phyloP scores from a whole-genome alignment of 2,329 filamentous ascomycete species.

The Nemania sp. region DNA sequence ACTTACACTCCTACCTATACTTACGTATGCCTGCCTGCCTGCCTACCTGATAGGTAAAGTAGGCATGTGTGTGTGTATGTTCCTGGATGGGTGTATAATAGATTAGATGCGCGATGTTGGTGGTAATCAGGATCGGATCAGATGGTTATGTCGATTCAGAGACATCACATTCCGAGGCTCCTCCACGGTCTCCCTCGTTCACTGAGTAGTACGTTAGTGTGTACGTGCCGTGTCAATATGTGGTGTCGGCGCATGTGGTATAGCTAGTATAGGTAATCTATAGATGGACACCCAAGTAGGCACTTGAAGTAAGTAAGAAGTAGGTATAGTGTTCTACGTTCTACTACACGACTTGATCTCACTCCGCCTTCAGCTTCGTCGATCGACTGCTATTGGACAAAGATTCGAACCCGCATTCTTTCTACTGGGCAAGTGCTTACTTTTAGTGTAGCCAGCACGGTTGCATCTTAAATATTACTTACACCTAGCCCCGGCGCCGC shows the following conservation, averaged over 20 bases:
- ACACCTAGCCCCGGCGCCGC: constrained; percentile 14
- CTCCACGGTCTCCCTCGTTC: too few relatives aligned
- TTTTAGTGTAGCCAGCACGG: constrained; percentile 2
- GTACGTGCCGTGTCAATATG: neutral
- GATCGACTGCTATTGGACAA: constrained; percentile 4
- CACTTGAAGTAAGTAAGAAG: too few relatives aligned
- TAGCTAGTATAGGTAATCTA: neutral
- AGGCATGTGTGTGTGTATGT: too few relatives aligned
- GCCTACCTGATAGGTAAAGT: neutral
- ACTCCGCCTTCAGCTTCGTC: constrained; percentile 6
- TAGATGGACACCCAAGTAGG: too few relatives aligned
- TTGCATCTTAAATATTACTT: constrained; percentile 13
- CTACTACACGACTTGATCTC: neutral
- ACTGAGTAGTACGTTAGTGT: neutral
- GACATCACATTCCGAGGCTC: neutral
- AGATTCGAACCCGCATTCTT: neutral
- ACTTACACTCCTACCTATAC: neutral
- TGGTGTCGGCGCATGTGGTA: neutral
- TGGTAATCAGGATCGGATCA: neutral
- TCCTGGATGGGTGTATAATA: neutral
- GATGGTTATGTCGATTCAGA: neutral
- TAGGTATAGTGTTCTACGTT: too few relatives aligned
- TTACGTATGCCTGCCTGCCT: neutral
- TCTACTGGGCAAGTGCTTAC: constrained; percentile 15
- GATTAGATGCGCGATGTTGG: neutral